Percentiles rank a stretch among this genome's conserved stretches.
These are phyloP conservation scores for Coemansia asiatica DNA, from an alignment of 192 early-diverging fungal genomes.

Conservation along the genomic window DNA sequence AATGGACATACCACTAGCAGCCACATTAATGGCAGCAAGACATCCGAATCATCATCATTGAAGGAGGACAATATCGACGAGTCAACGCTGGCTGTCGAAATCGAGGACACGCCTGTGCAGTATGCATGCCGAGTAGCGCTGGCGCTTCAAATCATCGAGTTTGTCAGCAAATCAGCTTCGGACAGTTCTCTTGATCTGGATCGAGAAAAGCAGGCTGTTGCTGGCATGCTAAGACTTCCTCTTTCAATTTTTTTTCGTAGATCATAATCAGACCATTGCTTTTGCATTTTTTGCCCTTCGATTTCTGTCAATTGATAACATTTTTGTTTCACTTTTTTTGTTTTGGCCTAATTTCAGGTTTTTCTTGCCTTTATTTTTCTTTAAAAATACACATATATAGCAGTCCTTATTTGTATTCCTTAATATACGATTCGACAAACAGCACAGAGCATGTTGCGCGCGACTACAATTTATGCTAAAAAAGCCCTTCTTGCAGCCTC, in stretches of 20 bases:
- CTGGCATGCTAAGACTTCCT: slow-evolving; percentile 31
- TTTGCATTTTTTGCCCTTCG: not conserved
- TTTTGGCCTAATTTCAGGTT: not conserved
- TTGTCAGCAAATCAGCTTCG: slow-evolving; percentile 6
- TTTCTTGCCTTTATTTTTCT: not conserved
- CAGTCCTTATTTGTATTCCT: not conserved
- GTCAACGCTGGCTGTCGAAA: slow-evolving; percentile 33
- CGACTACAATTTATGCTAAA: slow-evolving; percentile 17
- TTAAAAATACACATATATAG: not conserved
- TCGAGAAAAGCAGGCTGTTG: slow-evolving; percentile 32
- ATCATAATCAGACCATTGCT: not conserved
- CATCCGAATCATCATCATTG: not conserved
- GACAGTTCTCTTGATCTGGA: slow-evolving; percentile 15
- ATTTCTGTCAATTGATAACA: not conserved
- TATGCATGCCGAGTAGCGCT: slow-evolving; percentile 50
- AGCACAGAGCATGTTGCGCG: slow-evolving; percentile 26
- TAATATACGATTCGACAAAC: not conserved
- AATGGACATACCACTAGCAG: slow-evolving; percentile 7
- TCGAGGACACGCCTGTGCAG: slow-evolving; percentile 55
- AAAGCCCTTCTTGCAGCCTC: slow-evolving; percentile 12
- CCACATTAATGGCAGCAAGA: not conserved
- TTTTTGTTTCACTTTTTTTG: not conserved
- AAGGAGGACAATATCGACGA: slow-evolving; percentile 2
- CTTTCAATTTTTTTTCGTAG: slow-evolving; percentile 20
- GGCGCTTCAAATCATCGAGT: slow-evolving; percentile 53